Conservation (phyloP, 371 early-diverging fungal species). For the Chytridium lagenaria region DNA sequence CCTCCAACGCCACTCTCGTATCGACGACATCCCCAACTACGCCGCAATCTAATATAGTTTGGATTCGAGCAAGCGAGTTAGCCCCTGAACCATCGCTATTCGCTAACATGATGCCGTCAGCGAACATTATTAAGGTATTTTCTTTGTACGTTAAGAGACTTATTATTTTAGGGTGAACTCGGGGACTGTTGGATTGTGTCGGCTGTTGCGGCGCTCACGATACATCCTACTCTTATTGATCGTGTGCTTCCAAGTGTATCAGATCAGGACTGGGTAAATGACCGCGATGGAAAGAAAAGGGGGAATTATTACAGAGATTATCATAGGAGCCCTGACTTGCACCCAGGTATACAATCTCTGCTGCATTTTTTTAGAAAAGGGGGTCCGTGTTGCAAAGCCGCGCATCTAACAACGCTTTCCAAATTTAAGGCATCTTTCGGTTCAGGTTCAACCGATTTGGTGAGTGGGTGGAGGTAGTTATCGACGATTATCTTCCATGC, state of each 20-base stretch:
- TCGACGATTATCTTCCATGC: slow-evolving; percentile 64
- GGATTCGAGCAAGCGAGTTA: slow-evolving; percentile 39
- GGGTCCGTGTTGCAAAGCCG: neutral
- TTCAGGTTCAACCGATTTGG: slow-evolving; percentile 63
- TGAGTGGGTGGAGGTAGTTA: slow-evolving; percentile 66
- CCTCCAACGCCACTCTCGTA: too few species aligned
- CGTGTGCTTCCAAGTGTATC: slow-evolving; percentile 41
- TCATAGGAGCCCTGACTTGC: slow-evolving; percentile 45
- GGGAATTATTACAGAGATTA: slow-evolving; percentile 41
- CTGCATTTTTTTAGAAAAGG: too few species aligned
- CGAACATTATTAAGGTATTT: slow-evolving; percentile 30
- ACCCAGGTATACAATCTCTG: slow-evolving; percentile 33
- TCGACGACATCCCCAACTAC: neutral
- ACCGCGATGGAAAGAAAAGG: slow-evolving; percentile 26
- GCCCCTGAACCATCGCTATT: slow-evolving; percentile 33
- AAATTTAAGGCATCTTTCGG: slow-evolving; percentile 50
- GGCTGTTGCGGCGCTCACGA: slow-evolving; percentile 57
- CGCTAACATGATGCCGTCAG: slow-evolving; percentile 7
- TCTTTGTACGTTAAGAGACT: neutral
- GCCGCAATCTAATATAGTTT: slow-evolving; percentile 25
- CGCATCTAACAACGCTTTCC: slow-evolving; percentile 6
- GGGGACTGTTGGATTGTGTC: slow-evolving; percentile 61
- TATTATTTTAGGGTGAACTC: slow-evolving; percentile 30
- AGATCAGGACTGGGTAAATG: slow-evolving; percentile 50
- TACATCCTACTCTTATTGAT: slow-evolving; percentile 53